Evolutionary conservation across 768 basidiomycete genomes (phyloP).

Genomic region (Calocera cornea): DNA sequence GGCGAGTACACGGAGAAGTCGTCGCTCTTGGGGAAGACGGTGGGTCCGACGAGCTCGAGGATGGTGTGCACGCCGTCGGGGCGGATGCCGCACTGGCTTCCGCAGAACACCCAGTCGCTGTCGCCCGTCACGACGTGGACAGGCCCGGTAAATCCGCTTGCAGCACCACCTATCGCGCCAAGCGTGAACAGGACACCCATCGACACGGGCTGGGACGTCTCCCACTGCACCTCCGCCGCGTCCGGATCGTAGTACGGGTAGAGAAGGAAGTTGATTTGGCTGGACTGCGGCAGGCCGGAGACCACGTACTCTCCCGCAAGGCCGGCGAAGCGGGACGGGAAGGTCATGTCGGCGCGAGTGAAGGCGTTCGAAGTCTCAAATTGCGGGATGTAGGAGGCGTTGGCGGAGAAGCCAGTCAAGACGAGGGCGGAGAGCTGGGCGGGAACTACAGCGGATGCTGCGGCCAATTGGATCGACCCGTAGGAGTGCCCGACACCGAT

Average conservation of each 20-base stretch:
- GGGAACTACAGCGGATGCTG: neutral
- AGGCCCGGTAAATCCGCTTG: conserved; percentile 7
- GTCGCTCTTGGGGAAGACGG: conserved; percentile 6
- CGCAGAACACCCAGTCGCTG: conserved; percentile 13
- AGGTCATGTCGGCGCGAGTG: conserved; percentile 5
- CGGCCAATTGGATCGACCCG: conserved; percentile 11
- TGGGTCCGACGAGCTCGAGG: conserved; percentile 1
- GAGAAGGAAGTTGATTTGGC: conserved; percentile 14
- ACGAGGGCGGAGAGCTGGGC: conserved; percentile 6
- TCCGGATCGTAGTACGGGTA: conserved; percentile 11
- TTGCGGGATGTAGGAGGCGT: conserved; percentile 6
- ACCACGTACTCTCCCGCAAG: conserved; percentile 9
- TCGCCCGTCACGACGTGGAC: conserved; percentile 12
- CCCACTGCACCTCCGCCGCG: neutral
- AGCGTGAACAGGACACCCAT: conserved; percentile 11
- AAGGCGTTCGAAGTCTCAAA: conserved; percentile 12
- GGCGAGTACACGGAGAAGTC: conserved; percentile 8
- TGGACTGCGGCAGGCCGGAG: conserved; percentile 9
- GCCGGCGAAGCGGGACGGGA: conserved; percentile 9
- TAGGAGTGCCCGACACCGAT: conserved; percentile 13
- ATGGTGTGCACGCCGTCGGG: conserved; percentile 10
- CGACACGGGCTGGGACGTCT: conserved; percentile 13
- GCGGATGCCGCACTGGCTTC: neutral
- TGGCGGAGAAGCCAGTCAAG: conserved; percentile 12
- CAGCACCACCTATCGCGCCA: neutral